Evolutionary conservation across 768 basidiomycete genomes (phyloP), one percentile per base, ranked within the genome.

Genomic region (Gelatoporia subvermispora): DNA sequence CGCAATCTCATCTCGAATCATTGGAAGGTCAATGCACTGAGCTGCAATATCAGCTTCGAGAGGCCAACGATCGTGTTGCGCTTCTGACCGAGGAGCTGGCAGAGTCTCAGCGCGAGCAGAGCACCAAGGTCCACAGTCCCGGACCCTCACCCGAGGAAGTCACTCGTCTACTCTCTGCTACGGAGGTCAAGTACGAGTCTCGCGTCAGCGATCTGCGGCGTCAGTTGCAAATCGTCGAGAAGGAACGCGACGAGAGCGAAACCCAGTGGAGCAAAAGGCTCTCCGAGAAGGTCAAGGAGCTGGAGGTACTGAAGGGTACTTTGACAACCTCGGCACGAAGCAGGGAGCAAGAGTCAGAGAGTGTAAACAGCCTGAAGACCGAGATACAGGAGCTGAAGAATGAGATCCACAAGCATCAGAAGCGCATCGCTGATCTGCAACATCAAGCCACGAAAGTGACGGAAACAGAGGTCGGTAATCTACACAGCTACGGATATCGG

Each of bases 181-280:
- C 85, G 0, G 88, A 91, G 65, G 72, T 74, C 23, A 86, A 84
- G 66, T 86, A 88, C 55, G 93, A 95, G 61, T 67, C 76, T 2
- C 85, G 79, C 57, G 65, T 96, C 7, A 70, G 79, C 1, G 91
- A 93, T 56, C 65, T 95, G 55, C 79, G 78, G 53, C 72, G 74
- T 52, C 79, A 80, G 45, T 65, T 96, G 21, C 60, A 70, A 4
- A 69, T 71, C 8, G 65, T 84, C 18, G 95, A 97, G 69, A 81
- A 77, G 56, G 96, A 98, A 64, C 77, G 93, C 35, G 84, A 77
- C 45, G 93, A 95, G 43, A 78, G 78, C 24, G 95, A 98, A 59
- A 85, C 87, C 21, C 86, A 90, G 52, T 95, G 93, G 90, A 88
- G 86, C 60, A 76, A 75, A 48, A 93, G 92, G 62, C 71, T 97